Percentiles rank a stretch among this genome's conserved stretches.
Conservation (phyloP, 176 grass and related monocot genomes). For the Carex scoparia region DNA sequence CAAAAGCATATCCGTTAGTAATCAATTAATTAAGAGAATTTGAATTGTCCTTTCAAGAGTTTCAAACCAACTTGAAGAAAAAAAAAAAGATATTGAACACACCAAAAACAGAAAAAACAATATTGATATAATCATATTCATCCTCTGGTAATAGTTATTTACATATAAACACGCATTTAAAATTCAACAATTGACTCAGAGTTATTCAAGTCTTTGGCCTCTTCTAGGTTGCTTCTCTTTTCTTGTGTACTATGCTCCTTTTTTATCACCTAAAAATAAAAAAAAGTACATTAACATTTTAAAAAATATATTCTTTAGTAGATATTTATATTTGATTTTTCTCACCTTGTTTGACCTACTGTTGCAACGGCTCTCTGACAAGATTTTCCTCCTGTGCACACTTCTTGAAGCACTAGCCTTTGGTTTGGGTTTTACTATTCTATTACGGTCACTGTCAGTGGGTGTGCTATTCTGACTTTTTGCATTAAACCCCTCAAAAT, state of each 20-base stretch:
- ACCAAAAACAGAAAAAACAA: background rate
- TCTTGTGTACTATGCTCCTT: conserved; percentile 46
- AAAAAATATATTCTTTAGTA: no score
- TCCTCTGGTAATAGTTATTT: conserved; percentile 29
- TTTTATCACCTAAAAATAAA: conserved; percentile 62
- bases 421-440: conserved; percentile 41
- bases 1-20: background rate
- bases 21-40: background rate
- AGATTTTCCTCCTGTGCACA: conserved; percentile 43
- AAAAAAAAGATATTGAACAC: background rate
- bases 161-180: conserved; percentile 26
- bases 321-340: background rate
- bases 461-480: conserved; percentile 31
- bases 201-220: conserved; percentile 26
- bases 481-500: conserved; percentile 49
- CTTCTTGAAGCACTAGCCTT: conserved; percentile 37
- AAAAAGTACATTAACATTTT: background rate
- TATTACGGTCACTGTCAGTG: conserved; percentile 34
- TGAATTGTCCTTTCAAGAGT: background rate
- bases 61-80: background rate
- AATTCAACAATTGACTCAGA: conserved; percentile 52
- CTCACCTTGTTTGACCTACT: conserved; percentile 64
- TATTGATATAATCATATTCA: background rate
- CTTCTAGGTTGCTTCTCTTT: conserved; percentile 20
- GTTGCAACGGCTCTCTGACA: conserved; percentile 34